Percentiles rank a stretch among this genome's conserved stretches.
These are phyloP conservation scores for Clarkia xantiana DNA, from an alignment of 345 rosid species.

Conservation along the genomic window DNA sequence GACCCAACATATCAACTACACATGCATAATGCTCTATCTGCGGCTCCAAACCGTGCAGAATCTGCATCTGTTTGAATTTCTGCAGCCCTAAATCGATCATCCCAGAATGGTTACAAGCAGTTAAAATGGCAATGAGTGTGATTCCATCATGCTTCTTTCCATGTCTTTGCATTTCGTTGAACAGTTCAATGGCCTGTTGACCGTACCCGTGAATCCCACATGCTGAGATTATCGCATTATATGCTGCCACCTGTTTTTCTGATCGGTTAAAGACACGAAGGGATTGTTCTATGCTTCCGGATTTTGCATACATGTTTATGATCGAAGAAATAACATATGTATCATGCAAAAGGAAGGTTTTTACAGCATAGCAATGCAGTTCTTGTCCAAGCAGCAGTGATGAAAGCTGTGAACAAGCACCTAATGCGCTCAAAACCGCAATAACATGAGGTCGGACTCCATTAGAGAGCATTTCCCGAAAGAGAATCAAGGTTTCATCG, in stretches of 20 bases:
- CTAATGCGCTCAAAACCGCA: slow-evolving; percentile 23
- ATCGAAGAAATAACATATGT: slow-evolving; percentile 33
- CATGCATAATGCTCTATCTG: slow-evolving; percentile 47
- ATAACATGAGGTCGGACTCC: slow-evolving; percentile 29
- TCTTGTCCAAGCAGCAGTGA: slow-evolving; percentile 43
- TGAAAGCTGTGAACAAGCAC: slow-evolving; percentile 45
- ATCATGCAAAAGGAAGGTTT: slow-evolving; percentile 17
- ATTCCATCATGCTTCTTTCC: slow-evolving; percentile 35
- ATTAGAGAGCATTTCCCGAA: slow-evolving; percentile 29
- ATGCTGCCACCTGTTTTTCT: slow-evolving; percentile 29
- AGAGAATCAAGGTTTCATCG: slow-evolving; percentile 29
- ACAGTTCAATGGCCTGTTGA: slow-evolving; percentile 34
- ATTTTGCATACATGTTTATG: slow-evolving; percentile 55
- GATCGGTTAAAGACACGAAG: slow-evolving; percentile 23
- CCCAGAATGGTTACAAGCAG: slow-evolving; percentile 49
- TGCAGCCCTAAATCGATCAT: slow-evolving; percentile 39
- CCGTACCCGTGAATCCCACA: slow-evolving; percentile 47
- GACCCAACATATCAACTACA: slow-evolving; percentile 52
- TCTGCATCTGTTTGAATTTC: slow-evolving; percentile 33
- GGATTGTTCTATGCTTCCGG: slow-evolving; percentile 33
- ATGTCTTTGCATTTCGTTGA: slow-evolving; percentile 38
- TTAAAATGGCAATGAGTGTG: slow-evolving; percentile 46
- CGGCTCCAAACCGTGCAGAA: slow-evolving; percentile 21
- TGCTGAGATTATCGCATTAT: slow-evolving; percentile 58
- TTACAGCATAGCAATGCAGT: slow-evolving; percentile 42